phyloP scores from a whole-genome alignment of 768 basidiomycete species.

The Tylopilus sp. region DNA sequence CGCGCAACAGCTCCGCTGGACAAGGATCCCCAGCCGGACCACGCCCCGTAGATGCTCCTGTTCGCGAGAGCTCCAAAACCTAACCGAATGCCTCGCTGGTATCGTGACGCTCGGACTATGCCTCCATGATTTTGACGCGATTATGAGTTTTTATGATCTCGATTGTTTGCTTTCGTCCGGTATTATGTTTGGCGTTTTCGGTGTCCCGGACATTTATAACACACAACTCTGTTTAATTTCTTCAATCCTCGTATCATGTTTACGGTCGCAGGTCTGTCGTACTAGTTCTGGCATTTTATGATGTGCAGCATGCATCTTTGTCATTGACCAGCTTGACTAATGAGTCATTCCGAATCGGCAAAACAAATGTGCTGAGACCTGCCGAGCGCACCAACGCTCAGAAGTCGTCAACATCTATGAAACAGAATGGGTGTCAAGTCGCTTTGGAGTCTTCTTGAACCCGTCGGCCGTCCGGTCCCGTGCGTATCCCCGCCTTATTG shows the following conservation, averaged over 20 bases:
- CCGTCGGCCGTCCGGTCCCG: conserved; percentile 94
- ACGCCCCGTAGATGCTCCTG: conserved; percentile 30
- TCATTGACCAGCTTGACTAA: neutral
- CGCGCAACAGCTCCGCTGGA: conserved; percentile 50
- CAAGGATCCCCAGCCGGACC: conserved; percentile 50
- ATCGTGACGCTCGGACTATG: conserved; percentile 10
- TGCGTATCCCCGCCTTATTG: conserved; percentile 36
- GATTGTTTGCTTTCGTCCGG: conserved; percentile 13
- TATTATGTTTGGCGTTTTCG: conserved; percentile 15
- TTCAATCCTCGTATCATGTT: conserved; percentile 14
- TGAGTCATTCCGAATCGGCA: too few species aligned
- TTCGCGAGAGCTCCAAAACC: conserved; percentile 26
- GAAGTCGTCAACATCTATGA: neutral
- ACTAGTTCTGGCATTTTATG: conserved; percentile 7
- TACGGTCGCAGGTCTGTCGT: conserved; percentile 4
- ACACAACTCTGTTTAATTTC: conserved; percentile 18
- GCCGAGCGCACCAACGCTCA: neutral
- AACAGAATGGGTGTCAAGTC: conserved; percentile 90
- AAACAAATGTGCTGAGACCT: neutral
- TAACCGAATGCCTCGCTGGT: conserved; percentile 4
- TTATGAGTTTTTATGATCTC: conserved; percentile 11
- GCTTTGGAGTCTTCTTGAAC: conserved; percentile 86
- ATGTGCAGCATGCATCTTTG: conserved; percentile 4
- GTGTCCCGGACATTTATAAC: conserved; percentile 11
- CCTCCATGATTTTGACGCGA: conserved; percentile 1